Conservation (phyloP, 208 protist species). For the Wallacemonas sp. region DNA sequence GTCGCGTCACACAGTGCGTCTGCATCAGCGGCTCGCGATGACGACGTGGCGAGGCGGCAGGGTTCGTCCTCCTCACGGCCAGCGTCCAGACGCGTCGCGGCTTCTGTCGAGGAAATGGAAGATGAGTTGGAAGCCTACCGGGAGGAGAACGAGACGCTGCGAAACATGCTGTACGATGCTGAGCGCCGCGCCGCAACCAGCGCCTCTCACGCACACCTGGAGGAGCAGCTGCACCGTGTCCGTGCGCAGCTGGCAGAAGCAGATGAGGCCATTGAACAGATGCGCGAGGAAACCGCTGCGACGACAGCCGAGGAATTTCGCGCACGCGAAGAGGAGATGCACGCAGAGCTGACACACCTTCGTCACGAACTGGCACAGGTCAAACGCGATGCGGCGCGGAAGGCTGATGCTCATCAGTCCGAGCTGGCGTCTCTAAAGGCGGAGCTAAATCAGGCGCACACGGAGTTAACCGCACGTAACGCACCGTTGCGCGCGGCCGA, state of each 20-base stretch:
- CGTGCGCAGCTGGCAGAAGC: constrained; percentile 24
- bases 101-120: constrained; percentile 17
- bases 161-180: constrained; percentile 28
- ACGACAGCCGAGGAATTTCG: constrained; percentile 32
- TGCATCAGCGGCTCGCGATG: too few relatives aligned
- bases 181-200: constrained; percentile 30
- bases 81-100: too few relatives aligned
- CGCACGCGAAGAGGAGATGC: constrained; percentile 58
- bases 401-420: constrained; percentile 33
- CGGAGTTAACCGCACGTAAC: too few relatives aligned
- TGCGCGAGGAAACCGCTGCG: constrained; percentile 14
- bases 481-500: too few relatives aligned
- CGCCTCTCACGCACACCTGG: constrained; percentile 19
- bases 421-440: constrained; percentile 33
- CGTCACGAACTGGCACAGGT: constrained; percentile 45
- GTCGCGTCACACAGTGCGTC: too few relatives aligned
- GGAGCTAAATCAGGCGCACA: constrained; percentile 18
- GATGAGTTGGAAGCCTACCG: constrained; percentile 26
- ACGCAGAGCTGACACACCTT: constrained; percentile 52
- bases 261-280: constrained; percentile 4
- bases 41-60: neutral
- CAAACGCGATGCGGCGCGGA: constrained; percentile 13
- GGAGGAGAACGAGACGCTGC: constrained; percentile 49
- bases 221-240: constrained; percentile 64
- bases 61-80: neutral